Evolutionary conservation across 371 early-diverging fungal genomes (phyloP), one percentile per base, ranked within the genome.

Genomic region (Mortierella sp.): DNA sequence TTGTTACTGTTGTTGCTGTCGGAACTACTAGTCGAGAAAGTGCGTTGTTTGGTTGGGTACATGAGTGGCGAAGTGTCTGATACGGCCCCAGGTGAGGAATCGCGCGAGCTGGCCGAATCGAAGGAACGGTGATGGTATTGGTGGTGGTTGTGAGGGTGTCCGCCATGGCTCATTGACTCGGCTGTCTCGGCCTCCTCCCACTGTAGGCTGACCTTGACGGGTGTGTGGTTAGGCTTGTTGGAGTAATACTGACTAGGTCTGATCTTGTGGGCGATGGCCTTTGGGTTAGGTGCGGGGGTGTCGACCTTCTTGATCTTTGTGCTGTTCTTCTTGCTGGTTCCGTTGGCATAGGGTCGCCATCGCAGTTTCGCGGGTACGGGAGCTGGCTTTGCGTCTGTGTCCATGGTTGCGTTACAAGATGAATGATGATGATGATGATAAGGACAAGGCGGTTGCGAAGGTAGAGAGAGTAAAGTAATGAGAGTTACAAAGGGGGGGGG

Each of bases 151-250:
- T 80, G 79, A 0, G 74, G 77, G 52, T 80, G 82, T 0, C 86
- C 86, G 0, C 86, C 86, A 31, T 82, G 77, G 65, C 82, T 80
- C 86, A 86, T 86, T 31, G 86, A 82, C 74, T 86, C 80, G 72
- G 78, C 57, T 6, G 86, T 86, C 70, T 86, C 86, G 14, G 86
- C 78, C 55, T 86, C 86, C 31, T 86, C 86, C 86, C 86, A 86
- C n/a, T 86, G 86, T 21, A 86, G 72, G 31, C 78, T 73, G 65
- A 86, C 72, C 31, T 80, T 80, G 48, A 73, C 65, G 8, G 80
- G 74, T n/a, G n/a, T n/a, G 0, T 68, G 54, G 16, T 31, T 31
- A 16, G 76, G 14, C 70, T 80, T 86, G 72, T 70, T 74, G 8
- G 81, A 70, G 72, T 84, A 84, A 63, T 81, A 79, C 72, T 82